These are phyloP conservation scores for Maudiozyma turicensis DNA, from an alignment of 805 yeast genomes.

Conservation along the genomic window DNA sequence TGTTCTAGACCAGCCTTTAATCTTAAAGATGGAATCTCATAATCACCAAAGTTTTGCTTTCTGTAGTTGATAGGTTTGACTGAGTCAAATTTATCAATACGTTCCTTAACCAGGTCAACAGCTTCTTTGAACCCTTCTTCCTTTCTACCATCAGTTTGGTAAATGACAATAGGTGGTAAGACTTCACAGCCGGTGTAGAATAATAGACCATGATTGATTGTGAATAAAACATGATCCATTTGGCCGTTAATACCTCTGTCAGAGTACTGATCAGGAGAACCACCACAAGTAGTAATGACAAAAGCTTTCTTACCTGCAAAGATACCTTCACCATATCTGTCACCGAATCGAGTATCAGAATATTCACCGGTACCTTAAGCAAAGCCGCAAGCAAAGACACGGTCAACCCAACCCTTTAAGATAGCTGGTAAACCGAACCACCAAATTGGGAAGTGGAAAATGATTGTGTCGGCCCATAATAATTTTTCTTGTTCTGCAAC, in stretches of 20 bases:
- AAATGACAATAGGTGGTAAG: conserved; percentile 14
- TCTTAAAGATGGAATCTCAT: conserved; percentile 6
- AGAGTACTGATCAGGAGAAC: conserved; percentile 6
- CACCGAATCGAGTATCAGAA: conserved; percentile 3
- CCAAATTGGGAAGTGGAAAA: conserved; percentile 26
- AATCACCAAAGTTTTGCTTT: conserved; percentile 15
- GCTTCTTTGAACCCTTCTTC: conserved; percentile 11
- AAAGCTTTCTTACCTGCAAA: conserved; percentile 17
- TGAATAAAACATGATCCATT: conserved; percentile 16
- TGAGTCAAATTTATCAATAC: conserved; percentile 4
- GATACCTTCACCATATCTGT: conserved; percentile 20
- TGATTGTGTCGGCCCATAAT: conserved; percentile 22
- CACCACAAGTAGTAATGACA: conserved; percentile 11
- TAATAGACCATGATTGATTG: conserved; percentile 17
- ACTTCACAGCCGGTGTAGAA: conserved; percentile 16
- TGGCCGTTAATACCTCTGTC: conserved; percentile 17
- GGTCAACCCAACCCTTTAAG: conserved; percentile 25
- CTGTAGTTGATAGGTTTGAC: conserved; percentile 12
- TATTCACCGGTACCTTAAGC: conserved; percentile 18
- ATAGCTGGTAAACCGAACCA: conserved; percentile 27
- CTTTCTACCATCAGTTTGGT: conserved; percentile 5
- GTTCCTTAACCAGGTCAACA: conserved; percentile 1
- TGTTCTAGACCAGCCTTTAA: conserved; percentile 8
- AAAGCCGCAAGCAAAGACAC: conserved; percentile 18
- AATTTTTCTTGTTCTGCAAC: conserved; percentile 21